Evolutionary conservation across 2,329 filamentous ascomycete genomes (phyloP).

Genomic region (Fusarium nanum): DNA sequence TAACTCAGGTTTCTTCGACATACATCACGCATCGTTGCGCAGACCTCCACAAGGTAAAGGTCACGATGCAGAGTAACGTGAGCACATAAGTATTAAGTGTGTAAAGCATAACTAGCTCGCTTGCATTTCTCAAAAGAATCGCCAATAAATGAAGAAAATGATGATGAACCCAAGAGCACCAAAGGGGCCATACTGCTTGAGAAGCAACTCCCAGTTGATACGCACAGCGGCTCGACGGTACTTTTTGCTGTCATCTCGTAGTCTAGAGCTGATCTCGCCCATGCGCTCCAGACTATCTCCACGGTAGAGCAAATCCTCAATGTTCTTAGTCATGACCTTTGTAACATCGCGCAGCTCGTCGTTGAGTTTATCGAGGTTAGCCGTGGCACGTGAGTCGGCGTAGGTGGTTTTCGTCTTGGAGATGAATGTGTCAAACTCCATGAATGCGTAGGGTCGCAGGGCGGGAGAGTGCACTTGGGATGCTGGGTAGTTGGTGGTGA

Average conservation of each 20-base stretch:
- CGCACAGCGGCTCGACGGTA: constrained; percentile 91
- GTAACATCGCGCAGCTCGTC: constrained; percentile 98
- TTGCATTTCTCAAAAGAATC: constrained; percentile 76
- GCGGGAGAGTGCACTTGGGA: constrained; percentile 78
- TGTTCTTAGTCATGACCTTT: constrained; percentile 99
- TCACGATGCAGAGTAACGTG: background rate
- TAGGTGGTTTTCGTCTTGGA: constrained; percentile 92
- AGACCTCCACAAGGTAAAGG: background rate
- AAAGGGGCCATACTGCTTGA: constrained; percentile 97
- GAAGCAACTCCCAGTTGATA: constrained; percentile 96
- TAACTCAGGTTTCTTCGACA: background rate
- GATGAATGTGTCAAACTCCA: constrained; percentile 98
- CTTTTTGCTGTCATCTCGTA: constrained; percentile 94
- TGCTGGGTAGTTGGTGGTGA: constrained; percentile 83
- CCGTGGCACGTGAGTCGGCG: constrained; percentile 87
- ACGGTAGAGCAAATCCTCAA: constrained; percentile 94
- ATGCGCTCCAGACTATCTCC: constrained; percentile 96
- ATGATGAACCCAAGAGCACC: constrained; percentile 84
- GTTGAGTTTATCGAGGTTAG: constrained; percentile 95
- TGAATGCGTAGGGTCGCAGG: constrained; percentile 93
- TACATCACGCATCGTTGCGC: background rate
- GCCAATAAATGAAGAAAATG: constrained; percentile 88
- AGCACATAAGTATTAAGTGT: constrained; percentile 25
- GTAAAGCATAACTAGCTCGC: constrained; percentile 24
- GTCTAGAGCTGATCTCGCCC: constrained; percentile 89